Base-by-base conservation (phyloP, 345 rosid species). In the Litchi chinensis region DNA sequence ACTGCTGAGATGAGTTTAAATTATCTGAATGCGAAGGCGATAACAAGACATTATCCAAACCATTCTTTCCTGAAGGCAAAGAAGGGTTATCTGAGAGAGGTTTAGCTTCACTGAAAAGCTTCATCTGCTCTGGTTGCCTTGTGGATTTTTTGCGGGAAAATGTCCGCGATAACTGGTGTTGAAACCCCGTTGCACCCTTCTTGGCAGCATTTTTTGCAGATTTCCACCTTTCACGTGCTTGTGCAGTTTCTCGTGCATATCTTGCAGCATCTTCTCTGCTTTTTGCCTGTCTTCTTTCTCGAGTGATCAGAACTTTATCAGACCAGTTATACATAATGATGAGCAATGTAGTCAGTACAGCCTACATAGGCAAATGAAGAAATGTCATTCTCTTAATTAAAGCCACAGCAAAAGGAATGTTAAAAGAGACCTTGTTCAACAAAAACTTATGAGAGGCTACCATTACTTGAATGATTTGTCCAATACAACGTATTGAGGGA, bases 141-240 rank as follows among this genome's bases (percentile, higher is more conserved):
- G 75, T 50, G 1, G 94, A 89, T 77, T 86, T 91, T 73, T 85
- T 88, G 6, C 93, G 89, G 73, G 98, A 93, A 79, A 91, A 90
- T 72, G 95, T 90, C 52, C 86, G 85, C 46, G 97, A 91, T 48
- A 95, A 67, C 63, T 89, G 91, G 66, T 86, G 78, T 70, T 90
- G 88, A 73, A 93, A 78, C 72, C 96, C 97, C 28, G 78, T 2
- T 44, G 84, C 85, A 64, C 67, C 85, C 79, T 89, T 89, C 83
- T 87, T 91, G 65, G 95, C 93, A 71, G 70, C 79, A 76, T 84
- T 83, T 87, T 79, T 90, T 74, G 97, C 97, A 24, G 46, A 48
- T 84, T 89, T 93, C 98, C 98, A 93, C 77, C 95, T 88, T 78
- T 95, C 93, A 22, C 94, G 89, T 79, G 98, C 98, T 82, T 91